Percentiles rank a stretch among this genome's conserved stretches.
phyloP scores from a whole-genome alignment of 73 alveolate genomes.

The Paramecium caudatum region DNA sequence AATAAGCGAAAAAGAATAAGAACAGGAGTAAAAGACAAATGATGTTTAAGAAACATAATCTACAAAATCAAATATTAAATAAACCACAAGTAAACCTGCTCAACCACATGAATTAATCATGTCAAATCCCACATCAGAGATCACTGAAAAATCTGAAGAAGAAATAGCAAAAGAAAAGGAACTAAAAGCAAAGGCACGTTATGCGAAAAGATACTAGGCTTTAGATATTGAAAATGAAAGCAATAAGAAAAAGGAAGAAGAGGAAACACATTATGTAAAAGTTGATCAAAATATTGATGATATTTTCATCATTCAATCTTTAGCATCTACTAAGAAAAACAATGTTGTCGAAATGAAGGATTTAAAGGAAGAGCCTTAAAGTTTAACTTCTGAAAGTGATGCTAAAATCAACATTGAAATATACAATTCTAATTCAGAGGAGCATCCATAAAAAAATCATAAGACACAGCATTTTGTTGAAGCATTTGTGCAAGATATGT shows the following conservation, averaged over 20 bases:
- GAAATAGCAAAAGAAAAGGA: slow-evolving; percentile 24
- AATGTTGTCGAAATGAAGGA: slow-evolving; percentile 8
- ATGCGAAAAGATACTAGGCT: slow-evolving; percentile 31
- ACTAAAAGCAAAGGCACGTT: slow-evolving; percentile 32
- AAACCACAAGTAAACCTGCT: slow-evolving; percentile 11
- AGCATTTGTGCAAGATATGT: slow-evolving; percentile 33
- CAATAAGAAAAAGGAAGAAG: background rate
- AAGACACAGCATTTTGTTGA: slow-evolving; percentile 22
- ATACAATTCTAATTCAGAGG: background rate
- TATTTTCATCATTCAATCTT: slow-evolving; percentile 12
- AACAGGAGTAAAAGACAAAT: too few relatives aligned
- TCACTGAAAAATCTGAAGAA: background rate
- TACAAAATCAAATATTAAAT: too few relatives aligned
- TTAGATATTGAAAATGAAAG: background rate
- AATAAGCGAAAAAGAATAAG: too few relatives aligned
- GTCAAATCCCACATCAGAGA: too few relatives aligned
- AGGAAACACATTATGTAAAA: slow-evolving; percentile 14
- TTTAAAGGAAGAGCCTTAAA: background rate
- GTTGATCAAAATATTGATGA: slow-evolving; percentile 32
- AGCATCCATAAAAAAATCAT: background rate
- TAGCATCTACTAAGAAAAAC: slow-evolving; percentile 21
- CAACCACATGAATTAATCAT: slow-evolving; percentile 13
- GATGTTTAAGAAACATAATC: too few relatives aligned
- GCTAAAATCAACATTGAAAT: background rate
- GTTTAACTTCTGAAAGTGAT: background rate